Evolutionary conservation across 140 eudicot genomes (phyloP).

Genomic region (Oenanthe javanica): DNA sequence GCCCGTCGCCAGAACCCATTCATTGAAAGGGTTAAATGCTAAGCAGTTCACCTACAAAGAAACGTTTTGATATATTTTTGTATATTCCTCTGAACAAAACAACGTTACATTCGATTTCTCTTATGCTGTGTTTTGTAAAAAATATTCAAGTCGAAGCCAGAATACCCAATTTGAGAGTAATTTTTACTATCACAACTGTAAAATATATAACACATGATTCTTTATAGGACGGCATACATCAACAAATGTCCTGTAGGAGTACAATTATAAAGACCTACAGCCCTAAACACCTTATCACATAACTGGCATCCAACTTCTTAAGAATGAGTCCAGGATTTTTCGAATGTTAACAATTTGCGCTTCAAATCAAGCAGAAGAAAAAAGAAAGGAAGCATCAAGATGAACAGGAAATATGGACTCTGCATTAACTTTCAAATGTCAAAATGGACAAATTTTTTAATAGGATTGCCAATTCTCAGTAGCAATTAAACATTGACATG

Average conservation of each 20-base stretch:
- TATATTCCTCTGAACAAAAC: neutral
- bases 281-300: neutral
- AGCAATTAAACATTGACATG: too few relatives aligned
- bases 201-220: neutral
- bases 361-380: neutral
- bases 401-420: neutral
- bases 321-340: neutral
- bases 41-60: slow-evolving; percentile 73
- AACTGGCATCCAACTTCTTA: neutral
- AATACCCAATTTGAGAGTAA: neutral
- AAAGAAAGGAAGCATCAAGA: neutral
- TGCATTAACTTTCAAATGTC: neutral
- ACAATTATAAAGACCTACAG: neutral
- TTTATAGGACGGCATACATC: neutral
- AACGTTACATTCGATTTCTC: neutral
- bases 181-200: neutral
- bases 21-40: slow-evolving; percentile 88
- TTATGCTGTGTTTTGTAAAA: neutral
- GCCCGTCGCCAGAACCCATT: slow-evolving; percentile 98
- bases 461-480: too few relatives aligned
- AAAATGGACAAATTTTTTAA: neutral
- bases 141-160: neutral
- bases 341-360: neutral
- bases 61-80: neutral
- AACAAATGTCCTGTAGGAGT: neutral